A percentile compares a stretch with the other conserved stretches of the same genome.
These are phyloP conservation scores for Tetrahymena malaccensis DNA, from an alignment of 73 alveolate genomes.

Conservation along the genomic window DNA sequence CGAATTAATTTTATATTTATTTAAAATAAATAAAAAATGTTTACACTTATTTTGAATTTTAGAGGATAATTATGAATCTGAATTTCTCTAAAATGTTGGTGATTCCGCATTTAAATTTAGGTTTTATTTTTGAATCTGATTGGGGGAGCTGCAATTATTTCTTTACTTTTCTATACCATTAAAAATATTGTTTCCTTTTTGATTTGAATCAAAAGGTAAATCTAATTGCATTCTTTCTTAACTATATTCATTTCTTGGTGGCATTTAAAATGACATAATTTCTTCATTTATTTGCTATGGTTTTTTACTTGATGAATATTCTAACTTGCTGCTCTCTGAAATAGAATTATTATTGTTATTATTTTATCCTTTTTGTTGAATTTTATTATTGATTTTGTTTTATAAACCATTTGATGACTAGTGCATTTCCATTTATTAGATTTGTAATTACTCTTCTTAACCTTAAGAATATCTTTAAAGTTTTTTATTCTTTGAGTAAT, in stretches of 20 bases:
- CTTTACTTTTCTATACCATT: not conserved
- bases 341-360: too few species aligned
- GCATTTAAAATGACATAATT: not conserved
- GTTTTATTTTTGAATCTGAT: not conserved
- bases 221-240: not conserved
- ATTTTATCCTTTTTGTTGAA: not conserved
- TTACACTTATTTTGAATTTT: not conserved
- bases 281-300: not conserved
- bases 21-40: not conserved
- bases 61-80: not conserved
- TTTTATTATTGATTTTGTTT: not conserved
- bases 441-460: not conserved
- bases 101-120: not conserved
- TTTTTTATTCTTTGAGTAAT: not conserved
- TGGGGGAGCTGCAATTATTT: not conserved
- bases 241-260: not conserved
- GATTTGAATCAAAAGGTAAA: not conserved
- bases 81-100: not conserved
- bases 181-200: not conserved
- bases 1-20: not conserved
- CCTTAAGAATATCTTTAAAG: not conserved
- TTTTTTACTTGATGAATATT: not conserved
- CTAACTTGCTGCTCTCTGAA: not conserved
- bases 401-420: not conserved
- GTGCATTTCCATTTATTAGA: not conserved